Percentiles rank a stretch among this genome's conserved stretches.
Conservation (phyloP, 2,329 filamentous ascomycete genomes). For the Aspergillus jensenii region DNA sequence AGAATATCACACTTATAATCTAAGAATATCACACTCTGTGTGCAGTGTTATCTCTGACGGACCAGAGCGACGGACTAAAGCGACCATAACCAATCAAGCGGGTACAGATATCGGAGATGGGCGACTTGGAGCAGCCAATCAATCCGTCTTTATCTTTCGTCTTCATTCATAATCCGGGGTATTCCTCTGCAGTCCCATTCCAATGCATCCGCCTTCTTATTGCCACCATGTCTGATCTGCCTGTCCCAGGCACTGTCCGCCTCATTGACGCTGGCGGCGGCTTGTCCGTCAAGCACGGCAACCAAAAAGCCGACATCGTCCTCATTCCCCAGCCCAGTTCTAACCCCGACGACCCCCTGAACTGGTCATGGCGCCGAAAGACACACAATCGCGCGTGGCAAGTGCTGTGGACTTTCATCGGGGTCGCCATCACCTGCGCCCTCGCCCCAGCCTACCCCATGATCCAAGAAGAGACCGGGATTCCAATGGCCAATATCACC, state of each 20-base stretch:
- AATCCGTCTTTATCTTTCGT: no score
- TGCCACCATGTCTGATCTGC: no score
- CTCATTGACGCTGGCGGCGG: background rate
- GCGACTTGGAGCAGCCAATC: no score
- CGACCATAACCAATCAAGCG: no score
- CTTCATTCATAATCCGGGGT: no score
- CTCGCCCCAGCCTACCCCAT: background rate
- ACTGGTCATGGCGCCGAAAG: background rate
- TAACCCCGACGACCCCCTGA: slow-evolving; percentile 2
- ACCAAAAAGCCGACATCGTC: background rate
- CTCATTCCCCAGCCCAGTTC: slow-evolving; percentile 1
- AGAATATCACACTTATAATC: no score
- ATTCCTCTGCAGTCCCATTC: no score
- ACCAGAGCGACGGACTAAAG: no score
- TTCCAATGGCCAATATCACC: slow-evolving; percentile 42
- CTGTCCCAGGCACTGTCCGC: background rate
- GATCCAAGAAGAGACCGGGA: background rate
- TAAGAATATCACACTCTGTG: no score
- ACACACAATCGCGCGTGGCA: background rate
- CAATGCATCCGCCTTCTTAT: no score
- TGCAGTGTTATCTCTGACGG: no score
- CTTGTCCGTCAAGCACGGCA: background rate
- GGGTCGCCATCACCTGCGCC: background rate
- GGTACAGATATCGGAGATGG: no score
- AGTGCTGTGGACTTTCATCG: background rate